These are phyloP conservation scores for Fragilaria crotonensis DNA, from an alignment of 108 stramenopile species.

Conservation along the genomic window DNA sequence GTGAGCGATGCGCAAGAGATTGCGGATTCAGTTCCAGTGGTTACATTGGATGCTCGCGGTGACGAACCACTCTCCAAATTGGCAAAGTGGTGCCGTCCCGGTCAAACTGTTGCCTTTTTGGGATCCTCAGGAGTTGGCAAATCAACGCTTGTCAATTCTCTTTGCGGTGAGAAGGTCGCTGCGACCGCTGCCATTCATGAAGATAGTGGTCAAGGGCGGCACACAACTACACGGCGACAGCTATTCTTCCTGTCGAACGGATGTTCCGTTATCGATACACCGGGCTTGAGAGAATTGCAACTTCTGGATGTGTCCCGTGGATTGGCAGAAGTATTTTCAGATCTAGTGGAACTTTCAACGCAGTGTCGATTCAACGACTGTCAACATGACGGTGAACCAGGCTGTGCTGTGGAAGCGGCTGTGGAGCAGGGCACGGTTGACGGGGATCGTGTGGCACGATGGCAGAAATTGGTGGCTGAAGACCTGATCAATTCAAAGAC, in stretches of 20 bases:
- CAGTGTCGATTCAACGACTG: slow-evolving; percentile 3
- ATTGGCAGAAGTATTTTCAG: slow-evolving; percentile 1
- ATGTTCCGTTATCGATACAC: slow-evolving; percentile 10
- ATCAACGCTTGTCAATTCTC: slow-evolving; percentile 14
- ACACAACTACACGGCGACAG: slow-evolving; percentile 9
- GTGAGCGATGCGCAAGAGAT: neutral
- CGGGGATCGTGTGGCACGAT: slow-evolving; percentile 4
- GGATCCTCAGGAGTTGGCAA: slow-evolving; percentile 19
- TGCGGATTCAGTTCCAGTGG: slow-evolving; percentile 7
- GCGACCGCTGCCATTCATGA: slow-evolving; percentile 3
- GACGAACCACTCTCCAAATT: neutral
- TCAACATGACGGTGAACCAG: slow-evolving; percentile 3
- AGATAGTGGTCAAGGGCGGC: slow-evolving; percentile 10
- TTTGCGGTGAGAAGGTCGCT: neutral
- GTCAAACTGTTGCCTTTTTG: too few species aligned
- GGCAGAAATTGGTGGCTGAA: slow-evolving; percentile 7
- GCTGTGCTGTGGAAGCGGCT: slow-evolving; percentile 2
- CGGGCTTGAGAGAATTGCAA: slow-evolving; percentile 10
- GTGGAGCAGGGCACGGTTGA: slow-evolving; percentile 1
- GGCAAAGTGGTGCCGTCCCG: slow-evolving; percentile 11
- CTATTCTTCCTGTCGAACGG: neutral
- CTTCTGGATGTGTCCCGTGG: slow-evolving; percentile 4
- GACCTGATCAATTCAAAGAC: slow-evolving; percentile 3
- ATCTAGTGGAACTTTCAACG: slow-evolving; percentile 4
- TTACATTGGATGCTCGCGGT: slow-evolving; percentile 3